Base-by-base conservation (phyloP, 352 stramenopile species). In the Pythium aphanidermatum region DNA sequence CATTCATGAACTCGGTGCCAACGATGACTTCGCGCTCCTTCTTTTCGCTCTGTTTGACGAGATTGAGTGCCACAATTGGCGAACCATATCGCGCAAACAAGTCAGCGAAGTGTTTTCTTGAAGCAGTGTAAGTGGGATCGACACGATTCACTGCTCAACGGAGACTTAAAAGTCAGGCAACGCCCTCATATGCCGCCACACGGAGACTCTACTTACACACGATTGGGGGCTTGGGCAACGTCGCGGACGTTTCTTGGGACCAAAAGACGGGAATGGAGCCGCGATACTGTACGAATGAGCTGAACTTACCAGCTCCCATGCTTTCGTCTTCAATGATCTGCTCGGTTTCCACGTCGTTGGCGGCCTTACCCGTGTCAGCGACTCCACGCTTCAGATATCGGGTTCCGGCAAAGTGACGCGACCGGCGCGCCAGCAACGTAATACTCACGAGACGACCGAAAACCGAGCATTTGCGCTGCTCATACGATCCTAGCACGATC, bases 311-410 rank as follows among this genome's bases (percentile, higher is more conserved):
- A 39, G 68, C 91, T 1, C 79, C 79, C 85, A 70, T 95, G 42
- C 72, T 92, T 46, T 94, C 79, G 39, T 95, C 73, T 48, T 94
- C 85, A 17, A 97, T 80, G 40, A 98, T 97, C 55, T 98, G 93
- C 63, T 99, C 97, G 11, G 98, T 96, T 60, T 99, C 97, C 7
- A 99, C 96, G 52, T 99, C 97, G 52, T 99, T 99, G 5, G 97
- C 97, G 6, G 98, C 96, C 43, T 99, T 98, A 6, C 97, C 97
- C n/a, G 92, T 91, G 60, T 99, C 96, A 49, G 87, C 97, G 5
- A 99, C 78, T 34, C 82, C 96, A 46, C 95, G 88, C 61, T 99
- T 99, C 29, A 99, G 70, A 62, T 99, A 99, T 21, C 97, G 80
- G 5, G 97, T 99, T 20, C 97, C 97, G 3, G 97, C 97, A 85